Conservation (phyloP, 2,329 filamentous ascomycete genomes). For the Lasiodiplodia sp. region DNA sequence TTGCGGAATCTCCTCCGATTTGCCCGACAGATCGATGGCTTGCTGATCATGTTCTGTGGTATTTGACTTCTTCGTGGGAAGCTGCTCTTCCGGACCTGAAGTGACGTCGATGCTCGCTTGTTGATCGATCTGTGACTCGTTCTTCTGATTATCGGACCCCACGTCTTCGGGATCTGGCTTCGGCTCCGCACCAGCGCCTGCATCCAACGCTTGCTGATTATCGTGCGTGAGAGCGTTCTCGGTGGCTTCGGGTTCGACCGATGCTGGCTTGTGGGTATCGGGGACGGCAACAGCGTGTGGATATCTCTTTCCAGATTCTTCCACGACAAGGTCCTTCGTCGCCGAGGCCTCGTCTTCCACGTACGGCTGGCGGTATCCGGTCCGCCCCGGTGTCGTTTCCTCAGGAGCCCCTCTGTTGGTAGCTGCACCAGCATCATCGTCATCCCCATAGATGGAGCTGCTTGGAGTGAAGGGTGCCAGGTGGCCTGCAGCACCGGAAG, state of each 20-base stretch:
- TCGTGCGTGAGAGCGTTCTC: not conserved
- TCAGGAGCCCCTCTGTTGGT: not conserved
- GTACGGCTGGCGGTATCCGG: not conserved
- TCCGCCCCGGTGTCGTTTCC: not conserved
- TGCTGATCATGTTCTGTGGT: not conserved
- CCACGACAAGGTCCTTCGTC: not conserved
- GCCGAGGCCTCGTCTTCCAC: constrained; percentile 7
- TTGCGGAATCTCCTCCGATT: not conserved
- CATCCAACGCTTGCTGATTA: not conserved
- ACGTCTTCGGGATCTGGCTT: not conserved
- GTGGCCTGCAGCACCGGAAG: constrained; percentile 6
- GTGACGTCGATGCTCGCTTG: not conserved
- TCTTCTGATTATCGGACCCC: not conserved
- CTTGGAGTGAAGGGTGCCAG: constrained; percentile 21
- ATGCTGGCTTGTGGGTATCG: not conserved
- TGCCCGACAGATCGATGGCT: not conserved
- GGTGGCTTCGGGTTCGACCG: not conserved
- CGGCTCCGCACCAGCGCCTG: constrained; percentile 3
- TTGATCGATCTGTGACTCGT: not conserved
- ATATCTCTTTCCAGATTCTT: not conserved
- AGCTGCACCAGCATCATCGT: not conserved
- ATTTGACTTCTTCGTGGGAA: not conserved
- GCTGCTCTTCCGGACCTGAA: not conserved
- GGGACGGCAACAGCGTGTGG: not conserved
- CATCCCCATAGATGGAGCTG: constrained; percentile 24